Conservation (phyloP, 2,329 filamentous ascomycete genomes). For the Knoxdaviesia capensis region DNA sequence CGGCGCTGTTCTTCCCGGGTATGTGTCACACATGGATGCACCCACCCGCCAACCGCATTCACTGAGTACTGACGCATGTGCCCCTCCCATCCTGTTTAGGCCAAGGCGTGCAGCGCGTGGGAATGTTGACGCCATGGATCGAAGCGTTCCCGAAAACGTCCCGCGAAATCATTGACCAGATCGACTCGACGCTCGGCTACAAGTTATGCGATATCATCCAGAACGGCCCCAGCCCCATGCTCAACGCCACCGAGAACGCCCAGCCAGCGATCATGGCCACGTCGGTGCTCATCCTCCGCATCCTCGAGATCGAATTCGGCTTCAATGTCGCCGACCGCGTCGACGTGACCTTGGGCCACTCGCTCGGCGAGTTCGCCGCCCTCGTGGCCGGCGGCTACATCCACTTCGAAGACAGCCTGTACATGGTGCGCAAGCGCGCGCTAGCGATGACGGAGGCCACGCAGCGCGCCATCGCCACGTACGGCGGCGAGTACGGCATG, state of each 20-base stretch:
- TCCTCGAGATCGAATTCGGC: constrained; percentile 68
- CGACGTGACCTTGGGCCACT: constrained; percentile 76
- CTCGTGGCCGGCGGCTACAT: constrained; percentile 72
- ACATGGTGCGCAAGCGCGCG: constrained; percentile 56
- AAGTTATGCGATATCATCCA: constrained; percentile 62
- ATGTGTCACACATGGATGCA: constrained; percentile 3
- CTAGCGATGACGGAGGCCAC: constrained; percentile 71
- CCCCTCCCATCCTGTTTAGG: constrained; percentile 23
- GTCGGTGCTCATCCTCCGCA: constrained; percentile 70
- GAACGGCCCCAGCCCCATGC: constrained; percentile 52
- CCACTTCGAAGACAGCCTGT: constrained; percentile 55
- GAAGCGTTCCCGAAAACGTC: constrained; percentile 67
- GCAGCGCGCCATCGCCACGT: constrained; percentile 37
- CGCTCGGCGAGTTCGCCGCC: constrained; percentile 81
- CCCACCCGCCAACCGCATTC: background rate
- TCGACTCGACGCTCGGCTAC: constrained; percentile 57
- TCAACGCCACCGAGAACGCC: constrained; percentile 71
- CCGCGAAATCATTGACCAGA: constrained; percentile 61
- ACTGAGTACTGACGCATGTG: background rate
- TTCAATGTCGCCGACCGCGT: constrained; percentile 52
- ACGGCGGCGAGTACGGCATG: constrained; percentile 82
- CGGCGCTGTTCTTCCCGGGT: constrained; percentile 42
- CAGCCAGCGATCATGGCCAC: constrained; percentile 95
- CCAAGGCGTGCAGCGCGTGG: constrained; percentile 75
- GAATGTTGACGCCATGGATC: constrained; percentile 74